Conservation (phyloP, 495 filamentous ascomycete species). For the Platismatia glauca region DNA sequence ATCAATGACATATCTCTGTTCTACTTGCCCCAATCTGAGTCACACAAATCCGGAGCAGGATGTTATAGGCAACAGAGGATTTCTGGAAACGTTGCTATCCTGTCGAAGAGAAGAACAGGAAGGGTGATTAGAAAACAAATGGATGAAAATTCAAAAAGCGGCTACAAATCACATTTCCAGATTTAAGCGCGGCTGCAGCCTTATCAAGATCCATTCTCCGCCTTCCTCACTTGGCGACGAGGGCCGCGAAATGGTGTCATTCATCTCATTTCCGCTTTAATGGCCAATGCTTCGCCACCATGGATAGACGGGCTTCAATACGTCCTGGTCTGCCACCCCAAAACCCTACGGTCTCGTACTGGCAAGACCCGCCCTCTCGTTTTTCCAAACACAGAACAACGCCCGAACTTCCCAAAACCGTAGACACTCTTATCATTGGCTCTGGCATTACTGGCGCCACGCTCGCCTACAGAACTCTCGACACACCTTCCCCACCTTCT, state of each 20-base stretch:
- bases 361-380: constrained; percentile 55
- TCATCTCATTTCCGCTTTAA: neutral
- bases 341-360: constrained; percentile 59
- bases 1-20: constrained; percentile 1
- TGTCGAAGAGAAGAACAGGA: neutral
- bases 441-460: constrained; percentile 61
- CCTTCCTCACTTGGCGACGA: neutral
- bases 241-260: neutral
- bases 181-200: neutral
- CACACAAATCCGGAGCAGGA: neutral
- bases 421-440: constrained; percentile 57
- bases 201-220: neutral
- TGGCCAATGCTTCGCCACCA: neutral
- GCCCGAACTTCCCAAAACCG: constrained; percentile 34
- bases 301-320: constrained; percentile 30
- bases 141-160: neutral
- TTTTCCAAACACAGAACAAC: constrained; percentile 47
- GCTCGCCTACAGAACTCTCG: constrained; percentile 50
- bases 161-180: neutral
- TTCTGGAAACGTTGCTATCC: neutral
- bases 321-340: constrained; percentile 39
- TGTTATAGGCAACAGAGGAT: neutral
- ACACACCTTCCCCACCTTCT: constrained; percentile 21
- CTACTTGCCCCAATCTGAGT: neutral
- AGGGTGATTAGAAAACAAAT: neutral